Percentiles rank a stretch among this genome's conserved stretches.
Evolutionary conservation across 805 yeast genomes (phyloP).

Genomic region (Grigorovia transvaalensis): DNA sequence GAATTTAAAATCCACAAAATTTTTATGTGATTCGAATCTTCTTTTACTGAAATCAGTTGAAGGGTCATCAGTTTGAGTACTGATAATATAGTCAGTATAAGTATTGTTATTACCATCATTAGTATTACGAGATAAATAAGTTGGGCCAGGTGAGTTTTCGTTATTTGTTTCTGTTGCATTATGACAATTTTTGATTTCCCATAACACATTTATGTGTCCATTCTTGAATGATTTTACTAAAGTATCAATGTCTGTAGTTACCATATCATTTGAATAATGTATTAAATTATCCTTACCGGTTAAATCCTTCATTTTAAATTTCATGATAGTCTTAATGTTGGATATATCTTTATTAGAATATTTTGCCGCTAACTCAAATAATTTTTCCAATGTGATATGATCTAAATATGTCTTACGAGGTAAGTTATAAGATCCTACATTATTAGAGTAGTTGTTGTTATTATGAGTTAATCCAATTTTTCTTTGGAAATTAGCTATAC

Average conservation of each 20-base stretch:
- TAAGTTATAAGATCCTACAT: not conserved
- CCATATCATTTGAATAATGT: conserved; percentile 28
- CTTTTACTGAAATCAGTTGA: not conserved
- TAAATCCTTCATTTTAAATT: conserved; percentile 62
- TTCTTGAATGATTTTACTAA: conserved; percentile 23
- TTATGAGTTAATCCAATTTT: conserved; percentile 36
- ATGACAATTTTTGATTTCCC: conserved; percentile 27
- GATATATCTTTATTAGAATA: conserved; percentile 33
- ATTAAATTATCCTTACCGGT: conserved; percentile 32
- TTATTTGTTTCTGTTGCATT: conserved; percentile 36
- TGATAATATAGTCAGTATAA: not conserved
- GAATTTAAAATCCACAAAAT: conserved; percentile 13
- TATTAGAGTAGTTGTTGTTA: no score
- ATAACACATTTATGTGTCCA: conserved; percentile 31
- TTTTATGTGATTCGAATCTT: conserved; percentile 1
- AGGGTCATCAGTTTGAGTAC: not conserved
- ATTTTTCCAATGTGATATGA: conserved; percentile 41
- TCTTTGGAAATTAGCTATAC: conserved; percentile 71
- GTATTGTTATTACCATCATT: not conserved
- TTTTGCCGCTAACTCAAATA: conserved; percentile 40
- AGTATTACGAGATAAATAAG: conserved; percentile 2
- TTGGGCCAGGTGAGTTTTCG: conserved; percentile 7
- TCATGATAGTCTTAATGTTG: conserved; percentile 56
- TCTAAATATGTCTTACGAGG: conserved; percentile 43
- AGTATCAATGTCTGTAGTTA: conserved; percentile 32